Conservation (phyloP, 495 filamentous ascomycete genomes). For the Sphaerosporella brunnea region DNA sequence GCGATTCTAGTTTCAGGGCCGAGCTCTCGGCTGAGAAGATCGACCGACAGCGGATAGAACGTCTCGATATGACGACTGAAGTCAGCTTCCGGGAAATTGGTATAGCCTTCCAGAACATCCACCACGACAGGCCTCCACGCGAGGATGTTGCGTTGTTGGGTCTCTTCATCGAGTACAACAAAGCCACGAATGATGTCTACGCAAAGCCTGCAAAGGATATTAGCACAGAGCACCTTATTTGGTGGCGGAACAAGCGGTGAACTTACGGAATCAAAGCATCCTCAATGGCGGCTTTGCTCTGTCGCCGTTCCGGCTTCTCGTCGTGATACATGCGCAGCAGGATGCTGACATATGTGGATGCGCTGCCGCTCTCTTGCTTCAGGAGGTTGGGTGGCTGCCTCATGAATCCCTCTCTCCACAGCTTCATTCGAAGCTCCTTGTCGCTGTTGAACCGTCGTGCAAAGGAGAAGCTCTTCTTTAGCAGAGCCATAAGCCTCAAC, state of each 20-base stretch:
- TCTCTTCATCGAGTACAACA: conserved; percentile 71
- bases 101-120: conserved; percentile 91
- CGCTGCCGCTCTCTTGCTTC: conserved; percentile 88
- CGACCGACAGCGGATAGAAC: conserved; percentile 75
- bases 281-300: conserved; percentile 64
- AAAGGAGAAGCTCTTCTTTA: conserved; percentile 91
- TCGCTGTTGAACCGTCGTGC: conserved; percentile 94
- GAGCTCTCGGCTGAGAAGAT: conserved; percentile 58
- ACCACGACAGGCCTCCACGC: conserved; percentile 96
- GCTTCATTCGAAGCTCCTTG: conserved; percentile 79
- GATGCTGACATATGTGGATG: conserved; percentile 84
- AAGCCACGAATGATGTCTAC: conserved; percentile 79
- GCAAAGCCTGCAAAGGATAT: conserved; percentile 41
- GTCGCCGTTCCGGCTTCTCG: conserved; percentile 59
- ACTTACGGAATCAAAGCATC: conserved; percentile 71
- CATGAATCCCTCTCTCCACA: conserved; percentile 98
- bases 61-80: conserved; percentile 61
- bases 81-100: conserved; percentile 63
- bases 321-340: conserved; percentile 94
- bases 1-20: background rate
- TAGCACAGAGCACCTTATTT: conserved; percentile 8
- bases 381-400: conserved; percentile 97
- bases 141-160: conserved; percentile 84
- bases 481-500: conserved; percentile 73
- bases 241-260: background rate